phyloP scores from a whole-genome alignment of 2,329 filamentous ascomycete genomes.

The Diplodia sapinea region DNA sequence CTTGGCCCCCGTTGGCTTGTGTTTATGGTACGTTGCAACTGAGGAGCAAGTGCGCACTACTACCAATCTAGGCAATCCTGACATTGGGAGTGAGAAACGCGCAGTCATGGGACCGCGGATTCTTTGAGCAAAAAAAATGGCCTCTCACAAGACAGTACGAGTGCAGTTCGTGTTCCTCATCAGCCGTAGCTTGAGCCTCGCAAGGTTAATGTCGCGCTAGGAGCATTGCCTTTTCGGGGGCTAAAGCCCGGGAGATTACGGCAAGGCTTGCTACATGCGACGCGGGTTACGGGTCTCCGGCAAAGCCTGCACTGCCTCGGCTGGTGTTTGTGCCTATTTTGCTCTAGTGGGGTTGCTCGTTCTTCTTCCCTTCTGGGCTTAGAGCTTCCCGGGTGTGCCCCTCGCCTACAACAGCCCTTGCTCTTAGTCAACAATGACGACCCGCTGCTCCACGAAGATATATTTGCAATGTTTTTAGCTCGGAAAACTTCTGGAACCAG shows the following conservation, averaged over 20 bases:
- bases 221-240: neutral
- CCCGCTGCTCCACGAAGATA: neutral
- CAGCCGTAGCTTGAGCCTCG: neutral
- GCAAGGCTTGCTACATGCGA: neutral
- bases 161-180: neutral
- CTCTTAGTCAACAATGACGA: neutral
- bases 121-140: neutral
- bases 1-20: no score
- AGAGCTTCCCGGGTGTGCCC: neutral
- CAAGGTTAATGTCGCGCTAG: neutral
- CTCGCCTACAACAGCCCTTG: neutral
- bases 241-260: neutral
- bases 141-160: neutral
- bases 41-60: neutral
- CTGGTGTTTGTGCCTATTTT: neutral
- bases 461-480: neutral
- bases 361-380: slow-evolving; percentile 2
- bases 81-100: neutral
- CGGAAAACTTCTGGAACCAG: no score
- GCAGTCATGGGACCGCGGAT: neutral
- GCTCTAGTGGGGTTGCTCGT: neutral
- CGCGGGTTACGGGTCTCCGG: slow-evolving; percentile 14
- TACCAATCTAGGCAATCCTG: neutral
- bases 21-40: neutral
- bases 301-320: neutral